Percentiles rank a stretch among this genome's conserved stretches.
phyloP scores from a whole-genome alignment of 2,329 filamentous ascomycete genomes.

The Colletotrichum sidae region DNA sequence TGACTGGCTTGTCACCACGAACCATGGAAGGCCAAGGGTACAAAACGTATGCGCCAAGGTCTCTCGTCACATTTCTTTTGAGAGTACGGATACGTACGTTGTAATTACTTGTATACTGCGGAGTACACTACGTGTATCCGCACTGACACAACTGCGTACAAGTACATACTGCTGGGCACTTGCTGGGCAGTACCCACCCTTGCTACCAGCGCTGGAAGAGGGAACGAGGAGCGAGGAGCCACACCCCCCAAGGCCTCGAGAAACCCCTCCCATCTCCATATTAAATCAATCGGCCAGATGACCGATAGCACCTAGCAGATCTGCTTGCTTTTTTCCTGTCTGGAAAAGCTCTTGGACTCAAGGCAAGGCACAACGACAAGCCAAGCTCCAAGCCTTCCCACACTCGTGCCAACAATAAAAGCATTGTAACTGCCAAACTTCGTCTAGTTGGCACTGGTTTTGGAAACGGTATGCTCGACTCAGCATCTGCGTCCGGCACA shows the following conservation, averaged over 20 bases:
- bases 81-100: too few species aligned
- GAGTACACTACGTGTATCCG: too few species aligned
- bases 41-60: constrained; percentile 34
- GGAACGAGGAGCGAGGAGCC: constrained; percentile 20
- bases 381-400: not conserved
- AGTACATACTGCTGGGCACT: not conserved
- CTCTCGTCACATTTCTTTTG: constrained; percentile 14
- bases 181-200: constrained; percentile 20
- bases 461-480: constrained; percentile 6
- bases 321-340: constrained; percentile 32
- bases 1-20: constrained; percentile 27
- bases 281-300: constrained; percentile 35
- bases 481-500: constrained; percentile 5
- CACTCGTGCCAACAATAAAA: not conserved
- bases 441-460: constrained; percentile 10
- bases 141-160: too few species aligned
- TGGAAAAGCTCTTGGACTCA: constrained; percentile 8
- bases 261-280: constrained; percentile 32
- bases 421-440: constrained; percentile 8
- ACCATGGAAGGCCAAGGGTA: constrained; percentile 25
- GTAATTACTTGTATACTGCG: too few species aligned
- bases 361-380: constrained; percentile 6
- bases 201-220: constrained; percentile 1
- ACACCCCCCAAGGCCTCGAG: constrained; percentile 25
- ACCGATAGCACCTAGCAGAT: constrained; percentile 30